Evolutionary conservation across 306 rosid genomes (phyloP), one percentile per base, ranked within the genome.

Genomic region (Coriaria nepalensis): DNA sequence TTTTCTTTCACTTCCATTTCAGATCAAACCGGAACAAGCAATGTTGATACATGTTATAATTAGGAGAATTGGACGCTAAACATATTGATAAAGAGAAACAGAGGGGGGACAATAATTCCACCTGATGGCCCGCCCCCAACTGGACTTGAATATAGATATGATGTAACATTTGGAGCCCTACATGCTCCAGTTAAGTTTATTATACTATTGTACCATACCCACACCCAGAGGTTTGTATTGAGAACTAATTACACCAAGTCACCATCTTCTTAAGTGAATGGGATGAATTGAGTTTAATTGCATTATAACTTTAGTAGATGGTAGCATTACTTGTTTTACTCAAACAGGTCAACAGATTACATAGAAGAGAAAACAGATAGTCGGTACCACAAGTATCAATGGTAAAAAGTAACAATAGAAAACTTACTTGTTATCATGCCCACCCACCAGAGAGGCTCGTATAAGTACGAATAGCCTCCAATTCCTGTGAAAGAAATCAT

Each of bases 401-500:
- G 34, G 49, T 53, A 41, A 36, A 9, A 56, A 59, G 65, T 10
- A 55, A 66, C 43, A 35, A 61, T 47, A 43, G 10, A 15, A 14
- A 51, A 71, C 98, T 84, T 74, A 92, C 98, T 92, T 63, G 98
- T 82, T 68, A 82, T 85, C 98, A 92, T 92, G 77, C 98, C 98
- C 52, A 92, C 94, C 98, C 98, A 92, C 98, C 98, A 92, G 54
- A 92, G 96, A 0, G 98, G 98, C 71, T 92, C 98, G 33, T 92
- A 85, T 73, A 92, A 72, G 79, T 92, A 92, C 46, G 98, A 92
- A 66, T 92, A 92, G 50, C 98, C 98, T 58, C 98, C 98, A 42
- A 70, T 77, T 53, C 98, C 98, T 90, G 90, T 35, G 48, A 41
- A 69, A 61, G 34, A 36, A 20, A 71, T 36, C 61, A 63, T 47